Base-by-base conservation (phyloP, 805 yeast genomes). In the Ogataea parapolymorpha region DNA sequence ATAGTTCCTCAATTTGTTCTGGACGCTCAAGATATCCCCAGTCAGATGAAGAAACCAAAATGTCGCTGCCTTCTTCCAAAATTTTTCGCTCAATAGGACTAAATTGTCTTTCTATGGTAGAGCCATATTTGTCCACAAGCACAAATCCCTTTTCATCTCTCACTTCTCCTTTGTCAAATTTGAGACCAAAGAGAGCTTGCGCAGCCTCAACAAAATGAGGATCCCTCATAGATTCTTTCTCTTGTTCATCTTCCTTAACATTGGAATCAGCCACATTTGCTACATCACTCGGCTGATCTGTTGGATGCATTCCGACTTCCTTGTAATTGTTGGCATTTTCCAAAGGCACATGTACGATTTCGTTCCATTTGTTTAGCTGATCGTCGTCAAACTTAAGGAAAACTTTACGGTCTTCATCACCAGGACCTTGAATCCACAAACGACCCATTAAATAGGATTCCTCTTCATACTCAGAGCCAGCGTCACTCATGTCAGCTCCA, bases 371-470 rank as follows among this genome's bases (percentile, higher is more conserved):
- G 14, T 61, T 54, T 4, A 70, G 49, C 28, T 74, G 75, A 14
- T 75, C 80, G 22, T 66, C 69, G 2, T 45, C 40, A 16, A 56
- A 39, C 18, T 50, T 44, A 49, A 60, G 47, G 26, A 37, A 54
- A 17, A 28, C 35, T 10, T 45, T 41, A 30, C 72, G 45, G 54
- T 77, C 82, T 38, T 65, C 68, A 23, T 63, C 61, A 56, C 71
- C 55, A 1, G 98, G 98, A 0, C 99, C 99, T 61, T 89, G 97
- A 3, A 93, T 74, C 93, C 55, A 51, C 22, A 51, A 34, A 14
- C 55, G 30, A 7, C 55, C 50, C 55, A 55, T 42, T 35, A 46
- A 69, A 55, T 82, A 87, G 0, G 79, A 74, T 37, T 76, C 79
- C 34, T 71, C 78, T 13, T 68, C 66, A 18, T 71, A 79, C 14